Percentiles rank a stretch among this genome's conserved stretches.
Conservation (phyloP, 139 green algal species). For the Ettlia oleoabundans region DNA sequence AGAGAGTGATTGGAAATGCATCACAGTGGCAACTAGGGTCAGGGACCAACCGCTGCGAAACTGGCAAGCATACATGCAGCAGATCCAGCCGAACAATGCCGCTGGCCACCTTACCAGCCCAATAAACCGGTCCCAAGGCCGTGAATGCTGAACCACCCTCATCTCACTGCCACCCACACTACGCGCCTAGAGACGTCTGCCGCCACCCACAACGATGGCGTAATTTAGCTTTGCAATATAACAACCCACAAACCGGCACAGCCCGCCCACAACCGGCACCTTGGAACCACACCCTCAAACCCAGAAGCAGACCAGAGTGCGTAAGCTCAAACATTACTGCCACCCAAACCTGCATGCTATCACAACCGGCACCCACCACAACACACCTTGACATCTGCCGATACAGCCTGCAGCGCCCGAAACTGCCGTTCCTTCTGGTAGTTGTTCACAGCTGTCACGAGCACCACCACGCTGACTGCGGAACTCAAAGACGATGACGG, state of each 20-base stretch:
- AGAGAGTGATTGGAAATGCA: no score
- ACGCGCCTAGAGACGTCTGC: no score
- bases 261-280: no score
- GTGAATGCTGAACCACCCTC: no score
- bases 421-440: constrained; percentile 93
- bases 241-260: no score
- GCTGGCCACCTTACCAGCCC: background rate
- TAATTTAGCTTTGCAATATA: no score
- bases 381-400: constrained; percentile 67
- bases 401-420: constrained; percentile 71
- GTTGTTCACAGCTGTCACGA: constrained; percentile 81
- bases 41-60: no score
- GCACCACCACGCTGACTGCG: constrained; percentile 64
- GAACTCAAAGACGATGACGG: background rate
- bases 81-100: background rate
- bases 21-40: background rate
- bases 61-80: background rate
- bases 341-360: background rate
- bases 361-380: background rate
- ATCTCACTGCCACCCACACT: no score
- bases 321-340: background rate
- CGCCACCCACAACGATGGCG: no score
- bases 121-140: no score
- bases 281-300: no score
- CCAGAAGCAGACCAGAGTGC: background rate